Conservation (phyloP, 2,329 filamentous ascomycete species). For the Diaporthe sp. region DNA sequence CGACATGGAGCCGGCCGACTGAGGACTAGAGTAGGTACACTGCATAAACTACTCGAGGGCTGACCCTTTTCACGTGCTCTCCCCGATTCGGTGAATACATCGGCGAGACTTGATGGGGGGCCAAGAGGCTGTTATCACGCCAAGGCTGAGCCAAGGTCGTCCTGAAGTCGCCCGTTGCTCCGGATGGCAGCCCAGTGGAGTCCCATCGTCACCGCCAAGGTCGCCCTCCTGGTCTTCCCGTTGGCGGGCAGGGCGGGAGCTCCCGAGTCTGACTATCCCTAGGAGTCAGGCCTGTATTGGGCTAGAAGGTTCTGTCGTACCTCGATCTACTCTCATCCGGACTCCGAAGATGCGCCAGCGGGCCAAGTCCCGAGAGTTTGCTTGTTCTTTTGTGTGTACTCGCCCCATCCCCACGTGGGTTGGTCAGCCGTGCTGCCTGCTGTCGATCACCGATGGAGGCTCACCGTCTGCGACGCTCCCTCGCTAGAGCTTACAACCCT, state of each 20-base stretch:
- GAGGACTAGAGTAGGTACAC: too few species aligned
- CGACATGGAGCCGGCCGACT: neutral
- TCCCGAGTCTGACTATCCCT: neutral
- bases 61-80: neutral
- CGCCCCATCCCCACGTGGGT: neutral
- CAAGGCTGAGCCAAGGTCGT: constrained; percentile 32
- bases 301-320: neutral
- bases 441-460: neutral
- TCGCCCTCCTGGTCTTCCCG: neutral
- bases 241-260: constrained; percentile 16
- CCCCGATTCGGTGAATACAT: constrained; percentile 5
- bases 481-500: neutral
- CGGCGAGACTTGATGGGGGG: constrained; percentile 15
- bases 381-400: neutral
- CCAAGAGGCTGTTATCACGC: constrained; percentile 31
- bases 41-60: neutral
- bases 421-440: neutral
- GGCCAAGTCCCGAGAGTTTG: constrained; percentile 11
- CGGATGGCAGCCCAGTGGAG: neutral
- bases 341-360: constrained; percentile 17
- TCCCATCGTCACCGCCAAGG: constrained; percentile 21
- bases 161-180: constrained; percentile 1
- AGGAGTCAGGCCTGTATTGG: neutral
- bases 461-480: neutral
- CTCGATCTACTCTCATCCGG: constrained; percentile 19